Evolutionary conservation across 2,329 filamentous ascomycete genomes (phyloP), one percentile per base, ranked within the genome.

Genomic region (Alternaria ventricosa): DNA sequence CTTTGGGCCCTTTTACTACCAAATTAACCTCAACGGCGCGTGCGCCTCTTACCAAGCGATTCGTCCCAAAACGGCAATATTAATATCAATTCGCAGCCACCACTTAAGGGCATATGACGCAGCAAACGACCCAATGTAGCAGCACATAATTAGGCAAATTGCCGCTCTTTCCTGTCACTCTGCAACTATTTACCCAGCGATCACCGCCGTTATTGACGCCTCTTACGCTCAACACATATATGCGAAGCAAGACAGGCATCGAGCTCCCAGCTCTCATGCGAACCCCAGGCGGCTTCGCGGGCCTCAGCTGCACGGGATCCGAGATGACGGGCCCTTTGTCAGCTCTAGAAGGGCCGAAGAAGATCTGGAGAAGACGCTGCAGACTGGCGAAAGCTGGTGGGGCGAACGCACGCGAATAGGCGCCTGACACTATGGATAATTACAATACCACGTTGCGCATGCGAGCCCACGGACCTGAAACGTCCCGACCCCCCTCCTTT

Each of bases 281-380:
- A 47, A 57, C 55, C 36, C 55, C 49, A 43, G 50, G 61, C 46
- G 56, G 61, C 57, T 51, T 60, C 55, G 44, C 59, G 55, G 55
- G 45, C 61, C 57, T 57, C 57, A 55, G 57, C 61, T 63, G 64
- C 56, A 69, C 58, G 47, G 64, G 28, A 57, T 56, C 68, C 68
- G 68, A 65, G 27, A 58, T 54, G 55, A 66, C 59, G 68, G 64
- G 44, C 49, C 64, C 53, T 41, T 51, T 36, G 57, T 67, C 61
- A 69, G 66, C 66, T 51, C 66, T 70, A 70, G 68, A 70, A 70
- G 61, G 47, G n/a, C 41, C 57, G 61, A 60, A 62, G 67, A 70
- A 70, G 60, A 63, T 67, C 60, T 64, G 45, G 65, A 61, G 66
- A 70, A 69, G 58, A 56, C 36, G 36, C 36, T 41, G 36, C 36